Conservation (phyloP, 2,329 filamentous ascomycete species). For the Ploettnerulaceae sp. region DNA sequence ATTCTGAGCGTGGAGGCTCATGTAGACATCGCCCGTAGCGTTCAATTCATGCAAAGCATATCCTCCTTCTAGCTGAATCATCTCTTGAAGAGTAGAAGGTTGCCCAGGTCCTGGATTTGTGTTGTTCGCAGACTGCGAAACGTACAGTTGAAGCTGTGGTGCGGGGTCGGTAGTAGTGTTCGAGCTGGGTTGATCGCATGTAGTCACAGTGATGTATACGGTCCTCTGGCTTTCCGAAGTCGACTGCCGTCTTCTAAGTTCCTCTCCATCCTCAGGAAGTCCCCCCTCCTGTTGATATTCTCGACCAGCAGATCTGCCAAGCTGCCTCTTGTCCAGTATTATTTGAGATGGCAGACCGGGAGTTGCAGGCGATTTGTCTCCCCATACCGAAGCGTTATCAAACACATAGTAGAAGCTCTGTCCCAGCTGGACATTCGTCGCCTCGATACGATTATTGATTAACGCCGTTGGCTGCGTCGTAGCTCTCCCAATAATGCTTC, state of each 20-base stretch:
- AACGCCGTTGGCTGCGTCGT: constrained; percentile 45
- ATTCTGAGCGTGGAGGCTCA: constrained; percentile 69
- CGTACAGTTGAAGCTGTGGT: constrained; percentile 72
- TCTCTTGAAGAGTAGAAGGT: constrained; percentile 22
- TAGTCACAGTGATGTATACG: constrained; percentile 80
- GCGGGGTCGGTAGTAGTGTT: constrained; percentile 38
- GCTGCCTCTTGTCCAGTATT: constrained; percentile 20
- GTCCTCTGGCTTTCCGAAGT: constrained; percentile 20
- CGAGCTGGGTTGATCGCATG: constrained; percentile 68
- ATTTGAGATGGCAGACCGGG: constrained; percentile 35
- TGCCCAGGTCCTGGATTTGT: constrained; percentile 57
- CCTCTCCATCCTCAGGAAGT: constrained; percentile 14
- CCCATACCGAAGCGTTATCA: constrained; percentile 49
- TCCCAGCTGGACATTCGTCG: constrained; percentile 58
- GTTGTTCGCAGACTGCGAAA: constrained; percentile 63
- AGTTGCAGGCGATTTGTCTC: constrained; percentile 36
- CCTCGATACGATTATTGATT: constrained; percentile 60
- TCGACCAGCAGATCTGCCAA: constrained; percentile 5
- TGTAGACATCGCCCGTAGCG: constrained; percentile 63
- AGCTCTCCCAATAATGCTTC: constrained; percentile 58
- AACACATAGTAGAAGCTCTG: constrained; percentile 61
- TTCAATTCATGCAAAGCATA: constrained; percentile 51
- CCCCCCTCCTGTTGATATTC: constrained; percentile 5
- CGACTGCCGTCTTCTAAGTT: constrained; percentile 20
- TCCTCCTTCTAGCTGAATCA: constrained; percentile 25